Conservation (phyloP, 2,329 filamentous ascomycete species). For the Cladophialophora chaetospira region DNA sequence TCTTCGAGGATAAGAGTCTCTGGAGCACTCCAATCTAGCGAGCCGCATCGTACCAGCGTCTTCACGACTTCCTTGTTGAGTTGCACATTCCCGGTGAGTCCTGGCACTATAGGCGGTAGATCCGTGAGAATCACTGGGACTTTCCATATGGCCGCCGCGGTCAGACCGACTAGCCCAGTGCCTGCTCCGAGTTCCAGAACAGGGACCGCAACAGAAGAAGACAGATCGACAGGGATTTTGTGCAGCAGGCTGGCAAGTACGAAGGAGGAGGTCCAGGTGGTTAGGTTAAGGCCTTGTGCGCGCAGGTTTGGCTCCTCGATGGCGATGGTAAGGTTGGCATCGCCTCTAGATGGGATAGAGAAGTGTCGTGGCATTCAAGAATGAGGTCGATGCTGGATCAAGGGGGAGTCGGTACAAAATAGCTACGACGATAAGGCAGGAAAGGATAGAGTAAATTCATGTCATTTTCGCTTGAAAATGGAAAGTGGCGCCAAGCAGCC, state of each 20-base stretch:
- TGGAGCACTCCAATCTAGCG: constrained; percentile 44
- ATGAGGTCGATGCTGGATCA: background rate
- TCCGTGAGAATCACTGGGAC: constrained; percentile 77
- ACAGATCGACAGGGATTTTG: constrained; percentile 32
- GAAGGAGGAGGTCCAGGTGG: constrained; percentile 93
- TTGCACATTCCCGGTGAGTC: constrained; percentile 71
- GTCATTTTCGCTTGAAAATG: background rate
- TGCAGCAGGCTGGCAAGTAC: constrained; percentile 74
- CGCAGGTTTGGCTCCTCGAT: constrained; percentile 85
- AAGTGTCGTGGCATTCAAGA: constrained; percentile 59
- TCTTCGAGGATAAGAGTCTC: constrained; percentile 25
- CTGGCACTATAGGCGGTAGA: constrained; percentile 77
- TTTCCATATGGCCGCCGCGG: constrained; percentile 71
- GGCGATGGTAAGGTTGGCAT: constrained; percentile 61
- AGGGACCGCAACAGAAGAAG: constrained; percentile 4
- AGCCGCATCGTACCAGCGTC: constrained; percentile 72
- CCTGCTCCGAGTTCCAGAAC: constrained; percentile 83
- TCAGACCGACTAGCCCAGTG: constrained; percentile 83
- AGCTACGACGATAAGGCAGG: too few species aligned
- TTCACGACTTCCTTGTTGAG: constrained; percentile 65
- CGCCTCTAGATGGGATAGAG: constrained; percentile 52
- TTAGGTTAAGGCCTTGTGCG: constrained; percentile 82
- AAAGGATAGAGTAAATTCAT: too few species aligned
- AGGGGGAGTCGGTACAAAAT: too few species aligned
- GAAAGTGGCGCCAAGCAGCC: too few species aligned